Base-by-base conservation (phyloP, 2,329 filamentous ascomycete species). In the Colletotrichum sp. region DNA sequence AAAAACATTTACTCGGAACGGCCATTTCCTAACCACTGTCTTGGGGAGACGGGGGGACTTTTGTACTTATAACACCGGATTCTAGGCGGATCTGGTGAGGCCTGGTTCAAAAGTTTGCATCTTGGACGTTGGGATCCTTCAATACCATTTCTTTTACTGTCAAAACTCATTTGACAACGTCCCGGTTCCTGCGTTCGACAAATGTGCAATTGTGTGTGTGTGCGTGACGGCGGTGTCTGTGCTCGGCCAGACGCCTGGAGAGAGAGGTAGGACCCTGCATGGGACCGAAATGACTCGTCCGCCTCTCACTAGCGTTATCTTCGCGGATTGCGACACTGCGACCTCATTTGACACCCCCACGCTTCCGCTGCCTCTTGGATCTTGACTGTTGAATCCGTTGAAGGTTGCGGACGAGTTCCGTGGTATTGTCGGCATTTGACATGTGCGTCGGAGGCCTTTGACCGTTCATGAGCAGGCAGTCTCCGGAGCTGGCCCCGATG, bases 11-110 rank as follows among this genome's bases (percentile, higher is more conserved):
- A 62, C 66, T 66, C 64, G 72, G 70, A 56, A 72, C 71, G 73
- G 67, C 67, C 68, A 72, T 71, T 76, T 72, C 56, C 62, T 66
- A 76, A 72, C 61, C 55, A 77, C 62, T 70, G 76, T 74, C 62
- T 55, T 60, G 67, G 71, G 76, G 65, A 58, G 55, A 74, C 70
- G 65, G 74, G 64, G 43, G 70, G 65, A 69, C 72, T 78, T 80
- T 79, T 84, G 83, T 84, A 84, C 80, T 83, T 84, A 84, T 82
- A 80, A 77, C 79, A 70, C 76, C 71, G 79, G 82, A 82, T 84
- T 83, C 79, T 80, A 52, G 74, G 76, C 30, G 65, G 75, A 75
- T 77, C 69, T 76, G 76, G 76, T 52, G 43, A 76, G 74, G 71
- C 71, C 60, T 74, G 69, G 74, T 77, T 72, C 77, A 78, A 80